Base-by-base conservation (phyloP, 1,284 basidiomycete species). In the Puccinia hordei region DNA sequence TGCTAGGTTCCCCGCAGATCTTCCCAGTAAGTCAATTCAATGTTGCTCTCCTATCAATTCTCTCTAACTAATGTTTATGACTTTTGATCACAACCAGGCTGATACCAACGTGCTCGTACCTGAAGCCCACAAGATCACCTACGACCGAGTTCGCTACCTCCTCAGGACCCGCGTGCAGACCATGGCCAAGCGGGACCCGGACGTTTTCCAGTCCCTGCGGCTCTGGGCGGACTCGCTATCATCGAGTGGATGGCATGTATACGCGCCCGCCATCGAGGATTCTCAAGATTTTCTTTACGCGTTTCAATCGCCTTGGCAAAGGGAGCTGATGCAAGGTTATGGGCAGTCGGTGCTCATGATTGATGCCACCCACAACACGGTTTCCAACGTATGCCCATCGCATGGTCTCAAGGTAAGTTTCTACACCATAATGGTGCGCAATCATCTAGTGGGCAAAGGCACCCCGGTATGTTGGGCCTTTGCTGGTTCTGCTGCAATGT, bases 381-480 rank as follows among this genome's bases (percentile, higher is more conserved):
- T 66, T 10, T n/a, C 10, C 17, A 66, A 66, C 19, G 35, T 2
- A 12, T 66, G 6, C 0, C 19, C 44, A 6, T 30, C 27, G 2
- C 17, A 66, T n/a, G 19, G 30, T 17, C 4, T 6, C 6, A 66
- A 66, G 35, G 12, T 44, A 5, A 41, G 35, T 38, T 24, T 44
- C 2, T 66, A 38, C 19, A 68, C 66, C 19, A 1, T 68, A 15
- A 9, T 46, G 10, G 33, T 68, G 6, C 44, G 66, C 1, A 41
- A 68, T 27, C 41, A 41, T 9, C 22, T 49, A 3, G 6, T 33
- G 1, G 66, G 66, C 6, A 68, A 68, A 33, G 66, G 66, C 3
- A 2, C 33, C 3, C 66, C 66, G 6, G 66, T 68, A 5, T 46
- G 41, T 17, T 68, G 66, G 66, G 66, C 66, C 8, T 68, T 49